A percentile compares a stretch with the other conserved stretches of the same genome.
Evolutionary conservation across 2,329 filamentous ascomycete genomes (phyloP).

Genomic region (Coleophoma crateriformis): DNA sequence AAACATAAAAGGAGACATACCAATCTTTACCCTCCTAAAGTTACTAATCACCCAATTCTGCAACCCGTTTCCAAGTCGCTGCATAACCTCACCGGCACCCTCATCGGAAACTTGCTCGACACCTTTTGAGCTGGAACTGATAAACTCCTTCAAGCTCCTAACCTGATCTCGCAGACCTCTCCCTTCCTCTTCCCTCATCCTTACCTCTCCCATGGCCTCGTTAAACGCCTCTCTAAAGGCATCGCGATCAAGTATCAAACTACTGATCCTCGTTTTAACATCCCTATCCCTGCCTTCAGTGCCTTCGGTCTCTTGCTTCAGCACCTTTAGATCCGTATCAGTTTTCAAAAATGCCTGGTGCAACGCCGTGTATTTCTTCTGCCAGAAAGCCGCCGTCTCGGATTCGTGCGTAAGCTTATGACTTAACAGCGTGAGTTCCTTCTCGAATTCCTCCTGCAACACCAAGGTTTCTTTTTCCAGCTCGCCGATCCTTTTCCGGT

Average conservation of each 20-base stretch:
- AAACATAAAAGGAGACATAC: constrained; percentile 13
- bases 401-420: constrained; percentile 38
- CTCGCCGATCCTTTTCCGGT: constrained; percentile 44
- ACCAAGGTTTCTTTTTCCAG: constrained; percentile 46
- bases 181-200: constrained; percentile 50
- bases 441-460: constrained; percentile 48
- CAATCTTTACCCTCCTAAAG: constrained; percentile 57
- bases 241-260: constrained; percentile 24
- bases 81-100: constrained; percentile 57
- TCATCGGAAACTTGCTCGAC: constrained; percentile 60
- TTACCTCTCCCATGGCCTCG: constrained; percentile 37
- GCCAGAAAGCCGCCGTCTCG: constrained; percentile 52
- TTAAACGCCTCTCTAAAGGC: constrained; percentile 43
- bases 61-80: constrained; percentile 57
- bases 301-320: constrained; percentile 40
- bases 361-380: constrained; percentile 46
- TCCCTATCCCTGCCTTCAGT: constrained; percentile 31
- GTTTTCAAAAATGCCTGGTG: constrained; percentile 46
- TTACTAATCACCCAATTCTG: constrained; percentile 72
- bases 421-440: constrained; percentile 45
- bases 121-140: constrained; percentile 59
- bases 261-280: constrained; percentile 20
- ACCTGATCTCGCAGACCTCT: constrained; percentile 52
- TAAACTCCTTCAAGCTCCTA: constrained; percentile 64
- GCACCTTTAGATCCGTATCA: constrained; percentile 46